Evolutionary conservation across 257 asterid species (phyloP).

Genomic region (Gardenia jasminoides): DNA sequence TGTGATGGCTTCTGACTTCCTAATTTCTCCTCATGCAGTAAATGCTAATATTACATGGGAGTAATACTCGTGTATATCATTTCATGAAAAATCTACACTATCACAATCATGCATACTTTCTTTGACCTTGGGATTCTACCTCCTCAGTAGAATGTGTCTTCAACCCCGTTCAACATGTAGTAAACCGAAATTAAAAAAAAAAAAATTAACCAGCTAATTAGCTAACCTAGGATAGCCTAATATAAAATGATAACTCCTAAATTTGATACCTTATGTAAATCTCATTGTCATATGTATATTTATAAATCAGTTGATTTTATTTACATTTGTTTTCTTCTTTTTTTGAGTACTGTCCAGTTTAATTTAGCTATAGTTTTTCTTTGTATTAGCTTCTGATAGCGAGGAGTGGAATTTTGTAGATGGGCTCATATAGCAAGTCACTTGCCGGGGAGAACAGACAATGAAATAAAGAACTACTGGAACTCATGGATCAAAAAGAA

Average conservation of each 20-base stretch:
- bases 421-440: slow-evolving; percentile 98
- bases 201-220: no score
- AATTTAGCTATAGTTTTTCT: slow-evolving; percentile 2
- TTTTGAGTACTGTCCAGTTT: no score
- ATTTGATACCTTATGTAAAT: no score
- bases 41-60: no score
- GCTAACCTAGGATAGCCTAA: no score
- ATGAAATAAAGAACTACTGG: slow-evolving; percentile 92
- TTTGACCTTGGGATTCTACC: background rate
- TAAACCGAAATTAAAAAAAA: no score
- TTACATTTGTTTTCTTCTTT: no score
- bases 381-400: slow-evolving; percentile 7
- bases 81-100: no score
- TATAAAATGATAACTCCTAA: no score
- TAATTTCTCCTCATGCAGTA: background rate
- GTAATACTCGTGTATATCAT: no score
- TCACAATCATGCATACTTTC: background rate
- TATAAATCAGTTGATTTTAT: no score
- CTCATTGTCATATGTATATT: no score
- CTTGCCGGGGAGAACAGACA: slow-evolving; percentile 91
- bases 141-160: background rate
- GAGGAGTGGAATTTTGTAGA: slow-evolving; percentile 32
- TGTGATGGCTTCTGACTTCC: background rate
- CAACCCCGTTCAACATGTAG: background rate
- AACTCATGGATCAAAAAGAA: slow-evolving; percentile 95